phyloP scores from a whole-genome alignment of 495 filamentous ascomycete species.

The Cercophora scortea region DNA sequence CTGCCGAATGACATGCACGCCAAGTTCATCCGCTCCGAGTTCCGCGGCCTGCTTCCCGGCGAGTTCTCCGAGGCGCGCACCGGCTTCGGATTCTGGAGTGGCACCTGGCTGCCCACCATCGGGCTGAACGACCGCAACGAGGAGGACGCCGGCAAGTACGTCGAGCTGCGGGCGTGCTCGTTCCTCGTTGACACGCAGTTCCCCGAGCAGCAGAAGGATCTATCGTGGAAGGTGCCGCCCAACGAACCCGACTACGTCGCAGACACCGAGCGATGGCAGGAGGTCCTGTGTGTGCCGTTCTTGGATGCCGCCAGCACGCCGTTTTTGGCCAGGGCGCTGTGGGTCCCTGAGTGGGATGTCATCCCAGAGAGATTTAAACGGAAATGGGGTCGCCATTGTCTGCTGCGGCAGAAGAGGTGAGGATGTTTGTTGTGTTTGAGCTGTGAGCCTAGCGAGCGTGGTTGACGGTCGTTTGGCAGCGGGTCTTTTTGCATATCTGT shows the following conservation, averaged over 20 bases:
- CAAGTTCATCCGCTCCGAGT: conserved; percentile 85
- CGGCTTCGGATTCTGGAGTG: conserved; percentile 57
- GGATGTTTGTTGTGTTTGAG: not conserved
- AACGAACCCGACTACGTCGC: conserved; percentile 70
- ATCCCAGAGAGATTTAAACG: conserved; percentile 62
- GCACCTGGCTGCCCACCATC: conserved; percentile 68
- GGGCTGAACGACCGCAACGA: conserved; percentile 93
- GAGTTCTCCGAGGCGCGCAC: conserved; percentile 69
- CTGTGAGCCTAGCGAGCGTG: not conserved
- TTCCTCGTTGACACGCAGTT: conserved; percentile 88
- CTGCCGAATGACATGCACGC: conserved; percentile 70
- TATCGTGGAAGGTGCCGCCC: conserved; percentile 23
- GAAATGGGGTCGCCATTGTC: conserved; percentile 77
- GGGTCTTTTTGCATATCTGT: no score
- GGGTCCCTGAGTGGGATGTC: conserved; percentile 68
- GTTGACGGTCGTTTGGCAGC: no score
- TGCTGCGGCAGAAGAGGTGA: conserved; percentile 51
- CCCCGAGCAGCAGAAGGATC: conserved; percentile 42
- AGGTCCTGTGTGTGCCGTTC: conserved; percentile 64
- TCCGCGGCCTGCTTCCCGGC: conserved; percentile 82
- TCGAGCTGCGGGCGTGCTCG: conserved; percentile 62
- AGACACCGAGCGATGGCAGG: conserved; percentile 65
- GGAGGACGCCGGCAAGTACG: conserved; percentile 84
- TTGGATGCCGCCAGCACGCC: conserved; percentile 71
- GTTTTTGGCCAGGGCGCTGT: conserved; percentile 68